A percentile compares a stretch with the other conserved stretches of the same genome.
phyloP scores from a whole-genome alignment of 73 alveolate species.

The Paraurostyla sp. region DNA sequence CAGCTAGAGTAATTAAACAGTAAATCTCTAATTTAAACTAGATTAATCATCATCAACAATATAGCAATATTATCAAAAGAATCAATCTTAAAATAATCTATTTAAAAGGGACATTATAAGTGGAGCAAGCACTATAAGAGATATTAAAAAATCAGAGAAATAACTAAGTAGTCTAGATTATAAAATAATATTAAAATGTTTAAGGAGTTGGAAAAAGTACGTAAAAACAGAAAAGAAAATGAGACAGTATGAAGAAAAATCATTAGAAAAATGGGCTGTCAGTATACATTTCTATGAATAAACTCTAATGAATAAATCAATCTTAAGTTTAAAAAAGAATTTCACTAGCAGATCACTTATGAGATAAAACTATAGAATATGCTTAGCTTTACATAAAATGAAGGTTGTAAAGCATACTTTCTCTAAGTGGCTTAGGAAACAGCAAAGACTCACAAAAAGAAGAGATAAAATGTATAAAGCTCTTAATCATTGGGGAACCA shows the following conservation, averaged over 20 bases:
- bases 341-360: background rate
- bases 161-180: background rate
- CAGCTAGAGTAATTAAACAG: no score
- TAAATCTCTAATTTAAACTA: no score
- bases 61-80: no score
- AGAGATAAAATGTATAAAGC: conserved; percentile 7
- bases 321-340: background rate
- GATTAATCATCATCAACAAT: no score
- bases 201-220: conserved; percentile 14
- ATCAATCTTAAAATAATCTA: no score
- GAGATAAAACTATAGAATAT: background rate
- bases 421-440: background rate
- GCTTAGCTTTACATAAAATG: background rate
- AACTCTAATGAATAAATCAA: background rate
- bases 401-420: background rate
- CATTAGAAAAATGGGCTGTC: conserved; percentile 4
- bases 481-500: conserved; percentile 31
- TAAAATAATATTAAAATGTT: background rate
- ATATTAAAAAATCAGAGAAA: background rate
- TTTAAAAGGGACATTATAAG: no score
- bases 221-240: background rate
- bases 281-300: conserved; percentile 30
- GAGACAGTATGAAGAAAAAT: background rate
- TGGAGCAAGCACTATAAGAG: background rate
- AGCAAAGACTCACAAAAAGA: background rate